A percentile compares a stretch with the other conserved stretches of the same genome.
Evolutionary conservation across 768 basidiomycete species (phyloP).

Genomic region (Suillus tomentosus): DNA sequence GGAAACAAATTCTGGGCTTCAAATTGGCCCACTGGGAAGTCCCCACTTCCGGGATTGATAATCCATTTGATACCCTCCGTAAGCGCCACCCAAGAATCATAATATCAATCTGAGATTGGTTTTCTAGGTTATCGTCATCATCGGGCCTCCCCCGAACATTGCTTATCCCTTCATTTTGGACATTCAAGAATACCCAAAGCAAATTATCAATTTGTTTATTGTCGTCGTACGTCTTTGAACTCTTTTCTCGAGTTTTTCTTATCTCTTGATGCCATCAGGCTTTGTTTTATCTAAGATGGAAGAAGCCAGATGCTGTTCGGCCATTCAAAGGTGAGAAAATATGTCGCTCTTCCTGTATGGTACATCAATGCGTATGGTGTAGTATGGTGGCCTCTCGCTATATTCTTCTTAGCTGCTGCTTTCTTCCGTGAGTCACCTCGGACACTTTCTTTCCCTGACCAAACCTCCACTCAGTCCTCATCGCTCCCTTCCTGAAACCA

Average conservation of each 20-base stretch:
- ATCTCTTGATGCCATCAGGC: conserved; percentile 34
- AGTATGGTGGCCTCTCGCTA: conserved; percentile 59
- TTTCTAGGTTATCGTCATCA: conserved; percentile 52
- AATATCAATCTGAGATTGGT: conserved; percentile 39
- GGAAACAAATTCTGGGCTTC: conserved; percentile 63
- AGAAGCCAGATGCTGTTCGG: conserved; percentile 44
- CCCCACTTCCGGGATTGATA: conserved; percentile 56
- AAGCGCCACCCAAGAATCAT: conserved; percentile 10
- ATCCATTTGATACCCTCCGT: conserved; percentile 57
- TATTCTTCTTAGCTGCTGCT: conserved; percentile 55
- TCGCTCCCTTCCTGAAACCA: conserved; percentile 57
- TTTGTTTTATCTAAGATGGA: conserved; percentile 57
- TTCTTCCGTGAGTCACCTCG: conserved; percentile 45
- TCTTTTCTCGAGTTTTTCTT: neutral
- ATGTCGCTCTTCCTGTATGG: neutral
- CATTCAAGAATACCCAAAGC: conserved; percentile 48
- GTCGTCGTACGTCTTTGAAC: conserved; percentile 42
- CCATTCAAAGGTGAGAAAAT: conserved; percentile 51
- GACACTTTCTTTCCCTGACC: neutral
- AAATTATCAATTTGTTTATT: conserved; percentile 60
- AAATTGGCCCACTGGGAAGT: conserved; percentile 61
- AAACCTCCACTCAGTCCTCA: conserved; percentile 40
- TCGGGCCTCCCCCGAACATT: conserved; percentile 52
- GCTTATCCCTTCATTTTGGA: conserved; percentile 66
- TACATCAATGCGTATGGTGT: neutral